phyloP scores from a whole-genome alignment of 768 basidiomycete species.

The Gloeostereum incarnatum region DNA sequence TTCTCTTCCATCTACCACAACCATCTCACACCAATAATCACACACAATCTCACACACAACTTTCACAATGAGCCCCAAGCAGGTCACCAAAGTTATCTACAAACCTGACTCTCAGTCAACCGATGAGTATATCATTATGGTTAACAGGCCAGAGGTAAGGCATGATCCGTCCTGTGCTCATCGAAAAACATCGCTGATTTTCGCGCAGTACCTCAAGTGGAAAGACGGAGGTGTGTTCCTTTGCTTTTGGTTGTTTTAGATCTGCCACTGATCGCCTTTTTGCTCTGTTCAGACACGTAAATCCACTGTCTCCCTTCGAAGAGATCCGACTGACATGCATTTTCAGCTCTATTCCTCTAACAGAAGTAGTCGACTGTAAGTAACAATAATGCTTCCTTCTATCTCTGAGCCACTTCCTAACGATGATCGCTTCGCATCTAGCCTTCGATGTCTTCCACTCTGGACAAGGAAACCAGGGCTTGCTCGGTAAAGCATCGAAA shows the following conservation, averaged over 20 bases:
- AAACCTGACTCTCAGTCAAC: slow-evolving; percentile 66
- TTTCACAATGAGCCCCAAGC: slow-evolving; percentile 29
- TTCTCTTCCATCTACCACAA: slow-evolving; percentile 5
- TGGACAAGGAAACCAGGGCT: slow-evolving; percentile 69
- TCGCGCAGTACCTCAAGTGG: slow-evolving; percentile 63
- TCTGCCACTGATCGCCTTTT: slow-evolving; percentile 9
- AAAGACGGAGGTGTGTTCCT: slow-evolving; percentile 58
- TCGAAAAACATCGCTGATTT: slow-evolving; percentile 1
- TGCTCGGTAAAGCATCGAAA: slow-evolving; percentile 64
- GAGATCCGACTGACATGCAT: slow-evolving; percentile 6
- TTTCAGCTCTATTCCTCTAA: slow-evolving; percentile 54
- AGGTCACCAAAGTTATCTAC: slow-evolving; percentile 66
- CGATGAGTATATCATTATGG: slow-evolving; percentile 65
- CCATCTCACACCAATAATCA: too few relatives aligned
- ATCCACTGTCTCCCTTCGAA: slow-evolving; percentile 10
- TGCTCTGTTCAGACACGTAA: slow-evolving; percentile 54
- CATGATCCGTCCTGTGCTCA: slow-evolving; percentile 1
- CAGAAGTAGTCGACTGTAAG: slow-evolving; percentile 79
- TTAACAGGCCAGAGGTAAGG: slow-evolving; percentile 55
- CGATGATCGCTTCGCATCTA: too few relatives aligned
- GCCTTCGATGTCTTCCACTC: slow-evolving; percentile 70
- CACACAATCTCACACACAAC: slow-evolving; percentile 5
- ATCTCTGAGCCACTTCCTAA: not conserved
- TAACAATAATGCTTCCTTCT: slow-evolving; percentile 8
- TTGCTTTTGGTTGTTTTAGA: slow-evolving; percentile 10